Evolutionary conservation across 2,329 filamentous ascomycete species (phyloP), one percentile per base, ranked within the genome.

Genomic region (Mollisia scopiformis): DNA sequence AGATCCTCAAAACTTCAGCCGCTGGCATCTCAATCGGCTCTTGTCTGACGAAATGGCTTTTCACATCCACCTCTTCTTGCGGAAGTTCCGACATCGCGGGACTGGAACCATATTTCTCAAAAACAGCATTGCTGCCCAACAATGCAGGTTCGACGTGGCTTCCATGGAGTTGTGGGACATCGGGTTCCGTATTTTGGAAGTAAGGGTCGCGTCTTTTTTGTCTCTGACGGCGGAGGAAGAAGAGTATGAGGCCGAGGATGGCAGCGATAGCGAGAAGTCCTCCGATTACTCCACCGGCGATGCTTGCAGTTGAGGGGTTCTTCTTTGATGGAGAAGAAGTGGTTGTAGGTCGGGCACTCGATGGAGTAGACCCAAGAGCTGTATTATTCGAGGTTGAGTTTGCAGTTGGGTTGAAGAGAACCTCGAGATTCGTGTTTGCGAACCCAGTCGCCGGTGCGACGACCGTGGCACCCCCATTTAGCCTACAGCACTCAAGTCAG

Each of bases 261-360:
- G 43, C 43, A 33, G 41, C 43, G 6, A 57, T 13, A 6, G n/a
- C 55, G 23, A 25, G 28, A n/a, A 57, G 41, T 25, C 55, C 55
- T 7, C 39, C 55, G 33, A 57, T 57, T 5, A 57, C 55, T 10
- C 55, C 41, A 7, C 55, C 55, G 1, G 41, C 55, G 14, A 57
- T 57, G 39, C 28, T 21, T 3, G 28, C 55, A 2, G 23, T 46
- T 11, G 55, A 50, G 14, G 55, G 10, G 16, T 57, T 57, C 28
- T 50, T 50, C 13, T n/a, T 6, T 28, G 41, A 2, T n/a, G 55
- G 8, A 19, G 39, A n/a, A 39, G 51, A 39, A n/a, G 46, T 27
- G 14, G 2, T 49, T 14, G 50, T 21, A 23, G 50, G 19, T 25
- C 30, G 23, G 2, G 39, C 2, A 6, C 27, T 50, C 2, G 55